Conservation (phyloP, 2,329 filamentous ascomycete genomes). For the Coniella lustricola region DNA sequence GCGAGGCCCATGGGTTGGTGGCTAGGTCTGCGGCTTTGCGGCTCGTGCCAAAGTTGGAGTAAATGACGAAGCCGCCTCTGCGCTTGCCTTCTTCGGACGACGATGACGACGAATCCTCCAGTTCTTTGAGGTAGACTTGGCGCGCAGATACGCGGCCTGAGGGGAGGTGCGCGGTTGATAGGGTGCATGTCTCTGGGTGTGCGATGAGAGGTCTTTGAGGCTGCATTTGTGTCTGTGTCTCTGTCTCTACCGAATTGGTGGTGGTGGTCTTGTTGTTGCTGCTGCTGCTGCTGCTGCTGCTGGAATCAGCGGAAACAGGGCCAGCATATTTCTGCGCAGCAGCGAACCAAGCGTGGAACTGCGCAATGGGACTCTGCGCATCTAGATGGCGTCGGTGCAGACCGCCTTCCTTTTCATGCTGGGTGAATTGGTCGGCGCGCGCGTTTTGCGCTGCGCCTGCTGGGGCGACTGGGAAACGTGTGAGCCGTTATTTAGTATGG, state of each 20-base stretch:
- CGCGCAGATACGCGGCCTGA: conserved; percentile 78
- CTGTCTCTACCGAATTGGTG: too few species aligned
- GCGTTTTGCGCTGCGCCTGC: conserved; percentile 48
- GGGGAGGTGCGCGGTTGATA: conserved; percentile 79
- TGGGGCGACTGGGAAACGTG: conserved; percentile 59
- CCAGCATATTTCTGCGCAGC: conserved; percentile 48
- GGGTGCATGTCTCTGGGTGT: conserved; percentile 81
- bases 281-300: not conserved
- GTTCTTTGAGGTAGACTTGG: conserved; percentile 91
- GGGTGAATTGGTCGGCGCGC: conserved; percentile 72
- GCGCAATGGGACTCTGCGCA: conserved; percentile 58
- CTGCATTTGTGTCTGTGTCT: too few species aligned
- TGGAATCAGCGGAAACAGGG: not conserved
- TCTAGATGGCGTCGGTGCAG: conserved; percentile 57
- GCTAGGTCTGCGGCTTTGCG: conserved; percentile 60
- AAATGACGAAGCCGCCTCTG: conserved; percentile 74
- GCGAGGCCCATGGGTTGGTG: conserved; percentile 67
- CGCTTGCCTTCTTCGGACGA: too few species aligned
- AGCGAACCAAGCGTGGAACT: conserved; percentile 88
- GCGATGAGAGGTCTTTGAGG: conserved; percentile 37
- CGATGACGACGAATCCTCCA: too few species aligned
- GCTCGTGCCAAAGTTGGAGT: conserved; percentile 84
- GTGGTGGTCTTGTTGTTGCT: conserved; percentile 15
- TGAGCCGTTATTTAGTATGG: too few species aligned
- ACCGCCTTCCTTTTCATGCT: conserved; percentile 38